Conservation (phyloP, 768 basidiomycete species). For the Kwoniella botswanensis region DNA sequence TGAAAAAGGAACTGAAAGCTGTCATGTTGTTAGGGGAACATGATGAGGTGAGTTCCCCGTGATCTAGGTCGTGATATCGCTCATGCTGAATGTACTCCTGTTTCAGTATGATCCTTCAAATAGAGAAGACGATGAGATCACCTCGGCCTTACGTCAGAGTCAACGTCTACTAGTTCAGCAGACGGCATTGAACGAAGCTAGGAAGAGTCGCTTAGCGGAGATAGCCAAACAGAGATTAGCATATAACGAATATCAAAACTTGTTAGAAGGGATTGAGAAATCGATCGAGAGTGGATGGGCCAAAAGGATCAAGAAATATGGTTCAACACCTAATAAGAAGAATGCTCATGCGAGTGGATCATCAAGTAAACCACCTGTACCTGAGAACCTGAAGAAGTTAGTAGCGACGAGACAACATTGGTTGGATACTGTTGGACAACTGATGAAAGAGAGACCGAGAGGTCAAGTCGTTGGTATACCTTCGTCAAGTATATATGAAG, state of each 20-base stretch:
- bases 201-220: conserved; percentile 71
- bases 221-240: conserved; percentile 86
- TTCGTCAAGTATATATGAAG: conserved; percentile 66
- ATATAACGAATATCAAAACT: conserved; percentile 86
- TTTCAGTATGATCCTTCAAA: conserved; percentile 57
- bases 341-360: conserved; percentile 53
- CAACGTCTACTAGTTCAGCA: conserved; percentile 80
- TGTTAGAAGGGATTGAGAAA: conserved; percentile 84
- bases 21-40: conserved; percentile 61
- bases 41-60: conserved; percentile 66
- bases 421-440: conserved; percentile 74
- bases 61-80: not conserved
- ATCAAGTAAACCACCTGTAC: conserved; percentile 51
- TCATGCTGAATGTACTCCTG: not conserved
- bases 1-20: conserved; percentile 59
- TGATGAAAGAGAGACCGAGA: conserved; percentile 76
- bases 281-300: conserved; percentile 74
- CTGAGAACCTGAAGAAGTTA: conserved; percentile 60
- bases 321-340: conserved; percentile 52
- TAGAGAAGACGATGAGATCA: conserved; percentile 84
- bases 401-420: conserved; percentile 78
- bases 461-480: conserved; percentile 56
- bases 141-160: conserved; percentile 83
- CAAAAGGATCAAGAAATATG: conserved; percentile 77
- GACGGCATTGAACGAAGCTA: conserved; percentile 78